Evolutionary conservation across 2,329 filamentous ascomycete genomes (phyloP).

Genomic region (Fusarium solani-melongenae): DNA sequence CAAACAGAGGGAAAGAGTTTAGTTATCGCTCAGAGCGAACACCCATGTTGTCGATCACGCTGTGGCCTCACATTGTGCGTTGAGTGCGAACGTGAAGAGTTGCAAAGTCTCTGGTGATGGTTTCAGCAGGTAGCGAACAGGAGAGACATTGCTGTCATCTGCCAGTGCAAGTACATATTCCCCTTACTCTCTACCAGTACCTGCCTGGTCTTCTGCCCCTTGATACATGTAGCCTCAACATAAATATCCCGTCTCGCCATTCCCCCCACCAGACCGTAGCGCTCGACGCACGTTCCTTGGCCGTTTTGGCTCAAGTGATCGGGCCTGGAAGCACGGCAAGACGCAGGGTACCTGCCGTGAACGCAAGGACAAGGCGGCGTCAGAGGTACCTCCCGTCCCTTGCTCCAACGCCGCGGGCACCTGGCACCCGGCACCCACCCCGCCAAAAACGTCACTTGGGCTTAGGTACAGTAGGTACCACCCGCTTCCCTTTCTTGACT

Average conservation of each 20-base stretch:
- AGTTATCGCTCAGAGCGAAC: constrained; percentile 6
- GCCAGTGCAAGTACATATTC: neutral
- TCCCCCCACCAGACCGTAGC: constrained; percentile 19
- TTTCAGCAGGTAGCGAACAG: neutral
- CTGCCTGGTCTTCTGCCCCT: neutral
- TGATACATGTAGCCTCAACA: neutral
- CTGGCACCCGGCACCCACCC: constrained; percentile 12
- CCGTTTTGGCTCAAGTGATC: constrained; percentile 6
- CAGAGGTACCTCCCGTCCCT: constrained; percentile 16
- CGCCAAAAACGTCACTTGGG: constrained; percentile 40
- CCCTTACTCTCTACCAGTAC: neutral
- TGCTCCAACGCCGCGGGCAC: neutral
- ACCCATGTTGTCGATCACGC: constrained; percentile 35
- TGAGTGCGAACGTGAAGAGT: neutral
- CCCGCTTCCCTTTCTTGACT: constrained; percentile 38
- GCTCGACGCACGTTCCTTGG: constrained; percentile 20
- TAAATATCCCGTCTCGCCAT: constrained; percentile 8
- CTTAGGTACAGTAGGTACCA: constrained; percentile 14
- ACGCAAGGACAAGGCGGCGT: constrained; percentile 8
- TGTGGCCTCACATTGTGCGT: constrained; percentile 1
- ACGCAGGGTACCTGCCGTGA: constrained; percentile 22
- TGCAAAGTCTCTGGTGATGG: neutral
- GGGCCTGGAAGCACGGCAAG: constrained; percentile 7
- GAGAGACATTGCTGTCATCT: neutral
- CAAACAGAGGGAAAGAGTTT: constrained; percentile 2